Base-by-base conservation (phyloP, 225 moss, liverwort and hornwort genomes). In the Physcomitrium patens region DNA sequence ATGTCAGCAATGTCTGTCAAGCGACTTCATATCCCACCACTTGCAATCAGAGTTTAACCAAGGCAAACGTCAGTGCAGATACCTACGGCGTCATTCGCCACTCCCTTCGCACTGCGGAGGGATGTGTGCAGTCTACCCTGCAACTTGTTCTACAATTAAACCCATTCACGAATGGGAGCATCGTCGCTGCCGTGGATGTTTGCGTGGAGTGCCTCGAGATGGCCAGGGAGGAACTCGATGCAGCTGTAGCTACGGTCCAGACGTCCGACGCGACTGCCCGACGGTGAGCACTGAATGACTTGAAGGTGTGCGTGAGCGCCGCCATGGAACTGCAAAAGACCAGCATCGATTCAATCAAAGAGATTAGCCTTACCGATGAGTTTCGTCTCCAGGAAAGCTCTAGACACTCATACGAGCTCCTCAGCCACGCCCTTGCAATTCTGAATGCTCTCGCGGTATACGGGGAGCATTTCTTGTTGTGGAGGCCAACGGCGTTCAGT, bases 401-500 rank as follows among this genome's bases (percentile, higher is more conserved):
- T 26, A 26, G 24, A 10, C 57, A 76, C 27, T 59, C 76, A 1
- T 26, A 48, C 58, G 46, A 76, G 67, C 67, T 76, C 14, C 59
- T 76, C 22, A 68, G 47, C 72, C 61, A 60, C 27, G 45, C 72
- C 24, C 61, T 73, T 20, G 67, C 76, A 11, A 68, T 76, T 60
- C 44, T 76, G 20, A 68, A 67, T 59, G 67, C 68, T 12, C 19
- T 76, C 10, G 67, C 57, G 11, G 24, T n/a, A 17, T 76, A 26
- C 15, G 68, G 76, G 47, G 66, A 76, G 19, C 9, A 76, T 11
- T 9, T 68, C 10, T 31, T 27, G 11, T 5, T 14, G 15, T 76
- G 76, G 68, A 75, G 66, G 27, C 9, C 76, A 24, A 1, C 58
- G 7, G 44, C 24, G 3, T 58, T 76, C 67, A 67, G 58, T 42